Evolutionary conservation across 495 filamentous ascomycete species (phyloP), one percentile per base, ranked within the genome.

Genomic region (Penicillium pulvis): DNA sequence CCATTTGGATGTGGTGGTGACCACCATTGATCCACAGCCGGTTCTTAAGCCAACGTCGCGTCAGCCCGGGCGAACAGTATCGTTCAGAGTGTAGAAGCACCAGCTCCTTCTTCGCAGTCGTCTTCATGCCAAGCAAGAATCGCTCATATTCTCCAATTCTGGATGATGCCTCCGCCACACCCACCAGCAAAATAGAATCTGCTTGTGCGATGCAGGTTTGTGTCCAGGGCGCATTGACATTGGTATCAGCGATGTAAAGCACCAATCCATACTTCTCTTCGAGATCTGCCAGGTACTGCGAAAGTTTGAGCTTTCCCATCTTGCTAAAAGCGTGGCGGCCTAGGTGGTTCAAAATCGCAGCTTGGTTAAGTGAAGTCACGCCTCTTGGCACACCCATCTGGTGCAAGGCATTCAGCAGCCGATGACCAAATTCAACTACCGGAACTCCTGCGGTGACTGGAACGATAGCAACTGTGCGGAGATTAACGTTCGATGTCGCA

Each of bases 1-100:
- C 81, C 94, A 98, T 97, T 67, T 98, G 94, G 24, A 98, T 89
- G 65, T 98, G 94, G 67, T 97, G 93, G 71, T 98, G 95, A 41
- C 94, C 91, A n/a, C 94, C 94, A 64, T 97, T 98, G 64, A 98
- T 91, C 94, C 94, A 98, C 55, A 96, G 83, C 1, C 94, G 87
- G 67, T 97, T 97, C 64, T 91, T 87, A 20, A 98, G 79, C 94
- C 94, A 98, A 46, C 84, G 83, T 39, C 94, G 80, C 0, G 93
- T 97, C 24, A 95, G 66, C 0, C 94, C 94, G 20, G 91, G 85
- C 2, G 82, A 81, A 56, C 89, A 96, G 70, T 93, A 97, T 36
- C 95, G 83, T 65, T 98, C 95, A 0, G 90, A 81, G 72, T 98
- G 94, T 4, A 98, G 76, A n/a, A 98, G 74, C 2, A 98, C 92